These are phyloP conservation scores for Thelonectria blattea DNA, from an alignment of 2,329 filamentous ascomycete genomes.

Conservation along the genomic window DNA sequence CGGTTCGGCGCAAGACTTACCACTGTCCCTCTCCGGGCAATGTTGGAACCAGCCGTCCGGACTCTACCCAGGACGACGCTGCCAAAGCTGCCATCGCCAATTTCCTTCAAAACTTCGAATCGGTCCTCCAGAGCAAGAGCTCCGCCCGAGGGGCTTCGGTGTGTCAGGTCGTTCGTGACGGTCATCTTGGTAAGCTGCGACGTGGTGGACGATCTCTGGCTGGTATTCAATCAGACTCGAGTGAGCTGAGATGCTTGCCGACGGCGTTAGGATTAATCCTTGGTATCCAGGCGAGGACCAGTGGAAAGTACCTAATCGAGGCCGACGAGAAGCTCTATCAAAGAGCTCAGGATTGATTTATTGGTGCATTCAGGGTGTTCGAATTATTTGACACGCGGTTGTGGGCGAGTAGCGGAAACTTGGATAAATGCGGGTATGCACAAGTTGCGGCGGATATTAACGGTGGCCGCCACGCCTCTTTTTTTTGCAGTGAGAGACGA, in stretches of 20 bases:
- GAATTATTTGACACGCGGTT: conserved; percentile 21
- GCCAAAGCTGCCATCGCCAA: conserved; percentile 98
- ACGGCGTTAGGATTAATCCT: conserved; percentile 31
- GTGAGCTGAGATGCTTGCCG: conserved; percentile 28
- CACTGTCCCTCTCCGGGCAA: conserved; percentile 89
- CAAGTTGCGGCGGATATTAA: conserved; percentile 7
- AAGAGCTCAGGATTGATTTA: conserved; percentile 44
- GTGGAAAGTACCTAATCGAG: conserved; percentile 35
- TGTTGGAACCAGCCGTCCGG: conserved; percentile 84
- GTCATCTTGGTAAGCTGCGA: conserved; percentile 65
- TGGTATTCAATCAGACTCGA: conserved; percentile 26
- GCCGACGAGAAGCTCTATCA: conserved; percentile 41
- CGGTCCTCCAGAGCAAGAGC: conserved; percentile 82
- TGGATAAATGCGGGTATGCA: conserved; percentile 21
- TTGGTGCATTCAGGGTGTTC: conserved; percentile 45
- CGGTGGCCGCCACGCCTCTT: conserved; percentile 14
- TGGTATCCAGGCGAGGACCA: conserved; percentile 23
- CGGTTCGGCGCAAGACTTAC: conserved; percentile 61
- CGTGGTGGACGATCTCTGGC: conserved; percentile 25
- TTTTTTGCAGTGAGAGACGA: conserved; percentile 13
- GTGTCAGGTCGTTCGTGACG: conserved; percentile 74
- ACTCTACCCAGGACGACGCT: conserved; percentile 93
- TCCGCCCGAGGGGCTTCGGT: conserved; percentile 67
- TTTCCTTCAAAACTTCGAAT: conserved; percentile 97
- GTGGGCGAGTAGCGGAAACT: conserved; percentile 21